Evolutionary conservation across 495 filamentous ascomycete species (phyloP), one percentile per base, ranked within the genome.

Genomic region (Penicillium cosmopolitanum): DNA sequence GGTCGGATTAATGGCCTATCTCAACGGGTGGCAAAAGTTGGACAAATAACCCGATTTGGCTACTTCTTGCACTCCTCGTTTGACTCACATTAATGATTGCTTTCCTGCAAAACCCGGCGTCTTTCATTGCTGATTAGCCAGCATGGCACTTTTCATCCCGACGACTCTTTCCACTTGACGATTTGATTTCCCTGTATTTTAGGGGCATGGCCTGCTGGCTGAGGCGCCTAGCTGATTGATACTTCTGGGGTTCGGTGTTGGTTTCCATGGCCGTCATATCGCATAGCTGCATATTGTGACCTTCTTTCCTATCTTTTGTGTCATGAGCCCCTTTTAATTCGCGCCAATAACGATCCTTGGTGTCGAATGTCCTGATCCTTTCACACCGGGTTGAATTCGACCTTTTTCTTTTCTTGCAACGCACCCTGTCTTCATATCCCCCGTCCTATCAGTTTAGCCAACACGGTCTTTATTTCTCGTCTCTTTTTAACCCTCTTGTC

Each of bases 1-100:
- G 15, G 87, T 97, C 67, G 89, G 92, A 31, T 71, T 97, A 51
- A 98, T 98, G 95, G 91, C 90, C 44, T 96, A 92, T 76, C 79
- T 98, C 62, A 98, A 98, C 70, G 88, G 88, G 43, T 96, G 89
- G 89, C 87, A 90, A 72, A 85, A 85, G 67, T 76, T 83, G 60
- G 86, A 87, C 57, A 81, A 84, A 73, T 87, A 71, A 81, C 55
- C n/a, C 48, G 23, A n/a, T 44, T 54, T 38, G 51, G 16, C 44
- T 55, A 33, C 25, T 15, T 28, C 44, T 56, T 34, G 34, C 52
- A 40, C 19, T 12, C 28, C 47, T 31, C 51, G 44, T 53, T 59
- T 63, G 43, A 42, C 34, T 21, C 36, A 61, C 54, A 53, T 58
- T 64, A 57, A 58, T 51, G 56, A 68, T 57, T 58, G 43, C 56